These are phyloP conservation scores for Leccinellum albellum DNA, from an alignment of 768 basidiomycete genomes.

Conservation along the genomic window DNA sequence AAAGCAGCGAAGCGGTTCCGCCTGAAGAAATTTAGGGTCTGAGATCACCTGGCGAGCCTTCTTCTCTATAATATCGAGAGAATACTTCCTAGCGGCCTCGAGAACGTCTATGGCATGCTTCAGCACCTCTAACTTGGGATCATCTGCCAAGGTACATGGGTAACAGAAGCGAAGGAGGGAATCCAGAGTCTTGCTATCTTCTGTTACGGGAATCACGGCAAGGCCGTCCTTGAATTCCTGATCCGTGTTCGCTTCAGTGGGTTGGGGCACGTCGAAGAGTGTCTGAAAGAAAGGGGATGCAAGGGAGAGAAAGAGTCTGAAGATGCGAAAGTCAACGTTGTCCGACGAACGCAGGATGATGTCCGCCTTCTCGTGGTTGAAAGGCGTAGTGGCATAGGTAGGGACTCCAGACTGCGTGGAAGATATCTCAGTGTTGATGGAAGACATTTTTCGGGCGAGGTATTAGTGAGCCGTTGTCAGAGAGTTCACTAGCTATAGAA, in stretches of 20 bases:
- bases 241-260: slow-evolving; percentile 1
- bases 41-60: neutral
- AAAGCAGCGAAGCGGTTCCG: neutral
- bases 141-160: neutral
- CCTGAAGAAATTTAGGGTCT: neutral
- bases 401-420: neutral
- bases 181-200: neutral
- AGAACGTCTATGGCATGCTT: neutral
- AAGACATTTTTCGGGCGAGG: neutral
- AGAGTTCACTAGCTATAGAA: too few species aligned
- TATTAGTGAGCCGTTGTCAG: too few species aligned
- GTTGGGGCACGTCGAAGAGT: slow-evolving; percentile 27
- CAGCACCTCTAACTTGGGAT: neutral
- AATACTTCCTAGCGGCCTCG: neutral
- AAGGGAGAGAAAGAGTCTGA: neutral
- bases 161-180: neutral
- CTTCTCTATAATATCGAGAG: neutral
- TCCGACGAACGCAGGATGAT: neutral
- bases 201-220: neutral
- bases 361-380: neutral
- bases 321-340: neutral
- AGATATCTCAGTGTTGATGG: neutral
- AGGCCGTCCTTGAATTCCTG: neutral
- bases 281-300: neutral
- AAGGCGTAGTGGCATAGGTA: neutral